Evolutionary conservation across 768 basidiomycete genomes (phyloP), one percentile per base, ranked within the genome.

Genomic region (Lactarius tabidus): DNA sequence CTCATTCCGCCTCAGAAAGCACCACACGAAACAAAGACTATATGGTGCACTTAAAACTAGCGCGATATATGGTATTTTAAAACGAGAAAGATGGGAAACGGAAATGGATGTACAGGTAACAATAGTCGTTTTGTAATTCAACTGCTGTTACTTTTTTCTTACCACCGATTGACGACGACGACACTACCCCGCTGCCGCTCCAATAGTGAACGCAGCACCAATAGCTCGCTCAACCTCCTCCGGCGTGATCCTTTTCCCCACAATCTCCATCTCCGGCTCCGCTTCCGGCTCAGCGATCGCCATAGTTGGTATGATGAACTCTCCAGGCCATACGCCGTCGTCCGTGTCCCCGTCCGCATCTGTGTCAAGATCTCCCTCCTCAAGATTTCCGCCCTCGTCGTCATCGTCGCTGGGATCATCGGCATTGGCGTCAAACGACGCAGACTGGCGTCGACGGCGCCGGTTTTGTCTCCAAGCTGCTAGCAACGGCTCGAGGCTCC

Each of bases 201-300:
- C 38, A 38, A 38, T 38, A 2, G 38, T 60, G 28, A 66, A 54
- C n/a, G 65, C 65, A 0, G 38, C 60, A 9, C 65, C 41, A 23
- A 66, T 66, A 55, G 65, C 60, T 26, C 65, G 60, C 33, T 45
- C 51, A 56, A 66, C 52, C 51, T 62, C 65, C 39, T 62, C 65
- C 31, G 56, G 60, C 1, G 65, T 33, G 7, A 65, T 52, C 55
- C 60, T 57, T 23, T 26, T 41, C 54, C 55, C 51, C 29, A 39
- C 41, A 10, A 12, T 10, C 20, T 43, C 45, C 45, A 39, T 18
- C 4, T 45, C 31, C 29, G 60, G 1, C 29, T 33, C 15, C 15
- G 45, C 23, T 7, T 51, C 26, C 48, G 48, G 26, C 9, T 17
- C 26, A 12, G 26, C 10, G 2, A 23, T 23, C 2, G 15, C 3